Evolutionary conservation across 169 alveolate genomes (phyloP), one percentile per base, ranked within the genome.

Genomic region (Eimeria sp.): DNA sequence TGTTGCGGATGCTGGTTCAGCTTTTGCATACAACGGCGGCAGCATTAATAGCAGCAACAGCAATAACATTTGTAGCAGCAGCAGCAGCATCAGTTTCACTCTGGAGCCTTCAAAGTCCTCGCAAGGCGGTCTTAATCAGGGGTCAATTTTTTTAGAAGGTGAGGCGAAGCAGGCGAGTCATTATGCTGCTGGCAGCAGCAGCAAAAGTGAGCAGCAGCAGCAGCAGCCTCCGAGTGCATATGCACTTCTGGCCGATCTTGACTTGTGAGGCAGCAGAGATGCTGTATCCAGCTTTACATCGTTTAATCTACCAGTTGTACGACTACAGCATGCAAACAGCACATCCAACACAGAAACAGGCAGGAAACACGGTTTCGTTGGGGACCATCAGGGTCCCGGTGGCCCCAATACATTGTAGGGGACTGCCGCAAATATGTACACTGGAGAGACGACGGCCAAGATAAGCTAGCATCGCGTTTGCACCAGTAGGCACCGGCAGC

Each of bases 201-300:
- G 49, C 87, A 76, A 30, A 22, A 47, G 14, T 7, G 63, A 7
- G 18, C 43, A 49, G 87, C 20, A 76, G 47, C 51, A 34, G 47
- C 20, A 25, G 80, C 47, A 40, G 47, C 25, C 47, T 27, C 16
- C 65, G 70, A 82, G 90, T 25, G 11, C 51, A 13, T 82, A 82
- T 10, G 70, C 67, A 63, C 18, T 82, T 47, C 51, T 82, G 22
- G 90, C 90, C 5, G 90, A 82, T 13, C 90, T 49, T 34, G 90
- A 82, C 45, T 82, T 5, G 25, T 51, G 70, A 49, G 13, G 57
- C 57, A 43, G 45, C 87, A 43, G 87, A 11, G 61, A 7, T 54
- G 51, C 87, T 76, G 87, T 20, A 14, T 11, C 27, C 49, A 34
- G 49, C 27, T n/a, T 2, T 11, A 34, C n/a, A 11, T 72, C 22